These are phyloP conservation scores for Komagataea norvegica DNA, from an alignment of 1,139 yeast species.

Conservation along the genomic window DNA sequence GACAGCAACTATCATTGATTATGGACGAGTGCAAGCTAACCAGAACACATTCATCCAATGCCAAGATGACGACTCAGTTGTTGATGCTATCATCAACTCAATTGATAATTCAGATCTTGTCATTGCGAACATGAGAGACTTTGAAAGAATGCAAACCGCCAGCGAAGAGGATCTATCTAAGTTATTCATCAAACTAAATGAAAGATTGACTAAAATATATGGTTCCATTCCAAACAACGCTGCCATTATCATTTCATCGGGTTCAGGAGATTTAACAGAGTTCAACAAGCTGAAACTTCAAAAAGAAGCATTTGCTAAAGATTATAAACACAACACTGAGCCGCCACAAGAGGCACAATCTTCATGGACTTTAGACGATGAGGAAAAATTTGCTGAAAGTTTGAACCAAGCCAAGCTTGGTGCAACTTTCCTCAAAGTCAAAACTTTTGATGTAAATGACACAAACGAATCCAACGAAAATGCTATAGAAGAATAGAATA, in stretches of 20 bases:
- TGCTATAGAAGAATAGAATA: slow-evolving; percentile 3
- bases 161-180: slow-evolving; percentile 18
- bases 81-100: slow-evolving; percentile 37
- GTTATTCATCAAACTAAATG: slow-evolving; percentile 33
- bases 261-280: slow-evolving; percentile 55
- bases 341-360: slow-evolving; percentile 35
- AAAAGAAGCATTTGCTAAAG: slow-evolving; percentile 31
- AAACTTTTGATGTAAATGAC: slow-evolving; percentile 17
- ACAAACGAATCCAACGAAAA: background rate
- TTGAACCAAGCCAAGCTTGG: slow-evolving; percentile 51
- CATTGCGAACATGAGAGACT: slow-evolving; percentile 53
- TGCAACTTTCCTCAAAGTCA: slow-evolving; percentile 47
- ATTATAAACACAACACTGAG: slow-evolving; percentile 36
- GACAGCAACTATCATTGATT: slow-evolving; percentile 40
- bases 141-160: slow-evolving; percentile 40
- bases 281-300: slow-evolving; percentile 45
- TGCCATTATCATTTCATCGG: slow-evolving; percentile 56
- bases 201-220: slow-evolving; percentile 46
- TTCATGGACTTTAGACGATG: slow-evolving; percentile 50
- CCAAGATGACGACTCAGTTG: slow-evolving; percentile 54
- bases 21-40: slow-evolving; percentile 25
- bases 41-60: slow-evolving; percentile 36
- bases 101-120: slow-evolving; percentile 45
- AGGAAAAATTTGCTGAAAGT: slow-evolving; percentile 36
- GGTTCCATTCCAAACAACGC: slow-evolving; percentile 53